A percentile compares a stretch with the other conserved stretches of the same genome.
phyloP scores from a whole-genome alignment of 768 basidiomycete genomes.

The Gymnopilus dilepis region DNA sequence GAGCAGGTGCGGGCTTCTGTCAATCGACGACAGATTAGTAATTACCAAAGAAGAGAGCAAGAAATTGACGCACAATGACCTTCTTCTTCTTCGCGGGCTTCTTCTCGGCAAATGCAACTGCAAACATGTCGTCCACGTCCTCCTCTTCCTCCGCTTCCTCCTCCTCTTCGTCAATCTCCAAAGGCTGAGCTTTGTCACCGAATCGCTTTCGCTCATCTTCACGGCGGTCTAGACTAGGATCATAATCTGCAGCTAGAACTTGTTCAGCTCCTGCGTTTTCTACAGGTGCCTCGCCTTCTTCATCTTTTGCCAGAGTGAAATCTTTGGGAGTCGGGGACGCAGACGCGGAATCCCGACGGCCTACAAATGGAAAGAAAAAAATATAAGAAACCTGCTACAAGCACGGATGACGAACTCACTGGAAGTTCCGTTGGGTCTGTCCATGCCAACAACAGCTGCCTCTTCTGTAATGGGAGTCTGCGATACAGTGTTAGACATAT shows the following conservation, averaged over 20 bases:
- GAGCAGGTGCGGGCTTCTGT: constrained; percentile 61
- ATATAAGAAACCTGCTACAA: constrained; percentile 5
- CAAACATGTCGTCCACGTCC: constrained; percentile 96
- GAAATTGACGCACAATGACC: constrained; percentile 51
- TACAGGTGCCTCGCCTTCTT: constrained; percentile 52
- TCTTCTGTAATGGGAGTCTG: constrained; percentile 54
- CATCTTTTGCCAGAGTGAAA: constrained; percentile 75
- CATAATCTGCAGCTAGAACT: constrained; percentile 92
- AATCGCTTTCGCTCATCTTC: constrained; percentile 83
- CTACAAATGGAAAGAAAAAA: constrained; percentile 32
- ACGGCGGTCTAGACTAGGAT: constrained; percentile 74
- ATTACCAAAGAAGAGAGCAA: not conserved
- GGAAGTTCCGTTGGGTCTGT: constrained; percentile 13
- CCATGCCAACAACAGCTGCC: constrained; percentile 27
- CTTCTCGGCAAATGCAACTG: constrained; percentile 56
- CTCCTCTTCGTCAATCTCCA: constrained; percentile 59
- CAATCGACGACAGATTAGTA: not conserved
- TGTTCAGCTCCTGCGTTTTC: constrained; percentile 63
- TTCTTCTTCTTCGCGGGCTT: constrained; percentile 62
- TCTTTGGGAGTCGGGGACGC: constrained; percentile 60
- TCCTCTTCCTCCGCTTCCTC: constrained; percentile 80
- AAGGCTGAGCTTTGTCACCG: constrained; percentile 38
- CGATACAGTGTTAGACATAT: constrained; percentile 66
- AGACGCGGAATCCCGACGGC: constrained; percentile 58
- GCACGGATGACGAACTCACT: constrained; percentile 22